Evolutionary conservation across 345 rosid genomes (phyloP).

Genomic region (Eucalyptus curtisii): DNA sequence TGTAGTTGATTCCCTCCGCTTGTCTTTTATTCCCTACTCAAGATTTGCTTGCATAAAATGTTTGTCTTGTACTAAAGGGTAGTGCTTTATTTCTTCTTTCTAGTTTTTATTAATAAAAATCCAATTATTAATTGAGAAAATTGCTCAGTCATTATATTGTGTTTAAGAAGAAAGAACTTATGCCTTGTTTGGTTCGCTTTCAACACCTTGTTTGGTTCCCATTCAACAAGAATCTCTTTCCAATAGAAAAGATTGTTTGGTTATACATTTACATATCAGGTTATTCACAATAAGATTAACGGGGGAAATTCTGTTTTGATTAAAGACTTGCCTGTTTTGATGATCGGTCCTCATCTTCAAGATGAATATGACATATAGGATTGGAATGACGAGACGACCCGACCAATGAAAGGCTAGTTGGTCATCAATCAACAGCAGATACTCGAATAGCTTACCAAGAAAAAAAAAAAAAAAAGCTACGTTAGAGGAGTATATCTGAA

Average conservation of each 20-base stretch:
- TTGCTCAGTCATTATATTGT: neutral
- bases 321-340: neutral
- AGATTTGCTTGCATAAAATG: neutral
- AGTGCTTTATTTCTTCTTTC: neutral
- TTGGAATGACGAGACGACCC: neutral
- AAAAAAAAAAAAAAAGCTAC: neutral
- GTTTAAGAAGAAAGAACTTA: neutral
- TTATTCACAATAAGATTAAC: neutral
- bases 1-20: neutral
- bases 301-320: neutral
- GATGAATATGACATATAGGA: neutral
- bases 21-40: neutral
- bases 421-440: neutral
- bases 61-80: neutral
- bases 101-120: neutral
- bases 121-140: neutral
- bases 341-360: neutral
- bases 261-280: neutral
- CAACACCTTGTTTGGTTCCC: neutral
- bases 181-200: neutral
- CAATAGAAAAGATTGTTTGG: neutral
- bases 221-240: neutral
- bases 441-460: neutral
- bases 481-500: neutral
- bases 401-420: neutral